Evolutionary conservation across 108 stramenopile genomes (phyloP).

Genomic region (Nitzschia sp.): DNA sequence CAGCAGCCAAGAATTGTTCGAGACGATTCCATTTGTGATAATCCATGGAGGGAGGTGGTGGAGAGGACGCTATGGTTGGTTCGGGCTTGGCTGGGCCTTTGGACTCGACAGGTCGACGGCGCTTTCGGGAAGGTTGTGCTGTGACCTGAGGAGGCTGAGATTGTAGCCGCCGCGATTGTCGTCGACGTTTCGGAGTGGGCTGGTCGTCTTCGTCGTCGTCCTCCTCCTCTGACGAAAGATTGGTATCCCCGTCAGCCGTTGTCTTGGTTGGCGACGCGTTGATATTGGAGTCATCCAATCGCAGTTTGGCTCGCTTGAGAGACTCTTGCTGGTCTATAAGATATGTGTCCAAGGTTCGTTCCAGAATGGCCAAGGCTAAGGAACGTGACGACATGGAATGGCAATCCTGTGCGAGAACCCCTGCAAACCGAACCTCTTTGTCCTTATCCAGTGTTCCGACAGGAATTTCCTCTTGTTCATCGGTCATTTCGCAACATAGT

Average conservation of each 20-base stretch:
- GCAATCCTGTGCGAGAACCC: conserved; percentile 39
- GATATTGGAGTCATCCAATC: background rate
- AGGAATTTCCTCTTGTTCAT: conserved; percentile 21
- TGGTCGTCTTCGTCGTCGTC: conserved; percentile 22
- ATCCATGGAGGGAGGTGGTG: background rate
- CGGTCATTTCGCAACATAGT: conserved; percentile 42
- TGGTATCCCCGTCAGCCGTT: background rate
- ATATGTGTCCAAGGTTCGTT: conserved; percentile 37
- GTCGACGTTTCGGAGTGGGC: no score
- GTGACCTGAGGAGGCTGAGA: no score
- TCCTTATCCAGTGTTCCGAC: conserved; percentile 24
- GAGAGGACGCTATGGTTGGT: no score
- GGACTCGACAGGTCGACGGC: background rate
- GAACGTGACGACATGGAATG: conserved; percentile 31
- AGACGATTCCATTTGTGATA: conserved; percentile 27
- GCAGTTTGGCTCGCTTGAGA: background rate
- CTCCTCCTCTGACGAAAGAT: background rate
- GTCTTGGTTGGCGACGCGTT: conserved; percentile 1
- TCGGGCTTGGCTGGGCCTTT: background rate
- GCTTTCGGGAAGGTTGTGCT: no score
- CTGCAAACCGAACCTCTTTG: conserved; percentile 42
- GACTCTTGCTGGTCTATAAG: conserved; percentile 14
- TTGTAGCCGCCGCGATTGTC: no score
- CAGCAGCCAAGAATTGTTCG: conserved; percentile 42
- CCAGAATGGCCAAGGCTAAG: conserved; percentile 54